Conservation (phyloP, 306 rosid genomes). For the Urtica urens region DNA sequence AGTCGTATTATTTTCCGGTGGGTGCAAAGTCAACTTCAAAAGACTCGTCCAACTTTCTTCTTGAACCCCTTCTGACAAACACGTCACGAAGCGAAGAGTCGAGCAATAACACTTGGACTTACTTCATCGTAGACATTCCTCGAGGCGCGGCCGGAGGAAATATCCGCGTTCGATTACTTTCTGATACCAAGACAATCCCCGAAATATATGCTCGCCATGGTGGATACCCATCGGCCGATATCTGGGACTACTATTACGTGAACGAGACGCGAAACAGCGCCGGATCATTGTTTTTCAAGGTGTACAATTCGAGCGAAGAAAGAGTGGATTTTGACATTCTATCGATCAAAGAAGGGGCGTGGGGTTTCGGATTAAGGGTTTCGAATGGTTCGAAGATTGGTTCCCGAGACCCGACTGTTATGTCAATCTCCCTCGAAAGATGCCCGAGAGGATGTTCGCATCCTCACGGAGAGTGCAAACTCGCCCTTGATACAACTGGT, state of each 20-base stretch:
- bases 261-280: conserved; percentile 68
- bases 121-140: conserved; percentile 67
- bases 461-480: conserved; percentile 59
- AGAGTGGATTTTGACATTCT: conserved; percentile 62
- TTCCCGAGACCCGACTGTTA: conserved; percentile 37
- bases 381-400: conserved; percentile 23
- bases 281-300: conserved; percentile 60
- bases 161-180: conserved; percentile 47
- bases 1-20: conserved; percentile 73
- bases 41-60: conserved; percentile 63
- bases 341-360: conserved; percentile 84
- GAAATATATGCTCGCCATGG: conserved; percentile 85
- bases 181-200: conserved; percentile 38
- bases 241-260: conserved; percentile 72
- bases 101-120: conserved; percentile 53
- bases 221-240: conserved; percentile 71
- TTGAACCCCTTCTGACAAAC: conserved; percentile 57
- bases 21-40: conserved; percentile 32
- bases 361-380: conserved; percentile 76
- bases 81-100: conserved; percentile 31
- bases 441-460: conserved; percentile 85
- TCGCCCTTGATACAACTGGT: conserved; percentile 70
- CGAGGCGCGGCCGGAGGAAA: conserved; percentile 86
- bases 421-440: conserved; percentile 86
- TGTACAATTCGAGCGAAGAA: conserved; percentile 53